Conservation (phyloP, 2,329 filamentous ascomycete genomes). For the Coleophoma eucalyptorum region DNA sequence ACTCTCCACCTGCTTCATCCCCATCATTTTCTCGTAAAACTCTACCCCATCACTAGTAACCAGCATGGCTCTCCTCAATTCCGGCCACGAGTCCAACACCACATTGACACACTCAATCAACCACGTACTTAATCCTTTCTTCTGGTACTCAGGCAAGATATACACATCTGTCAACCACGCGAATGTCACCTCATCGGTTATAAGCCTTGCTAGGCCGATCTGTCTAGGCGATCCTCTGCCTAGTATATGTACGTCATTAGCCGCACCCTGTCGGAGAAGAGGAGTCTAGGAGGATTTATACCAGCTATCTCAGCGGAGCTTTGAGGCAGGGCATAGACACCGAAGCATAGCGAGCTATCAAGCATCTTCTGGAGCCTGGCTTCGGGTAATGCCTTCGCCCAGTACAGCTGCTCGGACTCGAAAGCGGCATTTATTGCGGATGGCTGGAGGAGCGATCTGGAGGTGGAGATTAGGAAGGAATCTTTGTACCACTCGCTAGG, state of each 20-base stretch:
- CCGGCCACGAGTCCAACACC: slow-evolving; percentile 49
- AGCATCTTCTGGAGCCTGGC: slow-evolving; percentile 46
- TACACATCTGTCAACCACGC: slow-evolving; percentile 70
- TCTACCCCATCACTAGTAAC: slow-evolving; percentile 32
- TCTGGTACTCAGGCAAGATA: slow-evolving; percentile 54
- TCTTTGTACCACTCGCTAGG: slow-evolving; percentile 41
- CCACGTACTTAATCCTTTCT: slow-evolving; percentile 61
- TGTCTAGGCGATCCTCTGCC: slow-evolving; percentile 26
- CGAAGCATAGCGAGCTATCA: slow-evolving; percentile 55
- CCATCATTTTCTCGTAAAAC: slow-evolving; percentile 23
- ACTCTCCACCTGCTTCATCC: slow-evolving; percentile 14
- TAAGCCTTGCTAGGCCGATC: slow-evolving; percentile 57
- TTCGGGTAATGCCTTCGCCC: slow-evolving; percentile 50
- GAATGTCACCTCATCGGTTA: slow-evolving; percentile 68
- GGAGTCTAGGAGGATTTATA: slow-evolving; percentile 4
- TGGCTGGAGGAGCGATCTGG: slow-evolving; percentile 50
- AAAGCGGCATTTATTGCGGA: slow-evolving; percentile 52
- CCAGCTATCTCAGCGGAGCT: slow-evolving; percentile 29
- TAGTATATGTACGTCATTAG: background rate
- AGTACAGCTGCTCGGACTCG: slow-evolving; percentile 54
- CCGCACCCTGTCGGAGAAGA: no score
- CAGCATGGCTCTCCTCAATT: slow-evolving; percentile 56
- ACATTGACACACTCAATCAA: slow-evolving; percentile 59
- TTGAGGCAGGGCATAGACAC: slow-evolving; percentile 42
- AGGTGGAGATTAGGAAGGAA: slow-evolving; percentile 58